These are phyloP conservation scores for Komagataella kurtzmanii DNA, from an alignment of 805 yeast species.

Conservation along the genomic window DNA sequence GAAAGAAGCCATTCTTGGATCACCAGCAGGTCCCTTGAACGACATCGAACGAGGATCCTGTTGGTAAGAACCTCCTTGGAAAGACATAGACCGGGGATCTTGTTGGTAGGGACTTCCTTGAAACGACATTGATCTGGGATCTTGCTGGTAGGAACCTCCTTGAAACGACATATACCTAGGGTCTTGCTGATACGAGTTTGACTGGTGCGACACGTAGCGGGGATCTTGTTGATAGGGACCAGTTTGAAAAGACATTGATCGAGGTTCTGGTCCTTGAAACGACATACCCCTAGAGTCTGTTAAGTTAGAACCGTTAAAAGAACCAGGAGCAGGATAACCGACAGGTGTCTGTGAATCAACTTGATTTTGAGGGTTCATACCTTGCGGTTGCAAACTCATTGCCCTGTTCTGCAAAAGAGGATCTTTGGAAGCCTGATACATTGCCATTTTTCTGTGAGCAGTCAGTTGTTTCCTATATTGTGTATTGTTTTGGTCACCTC, in stretches of 20 bases:
- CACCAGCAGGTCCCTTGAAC: background rate
- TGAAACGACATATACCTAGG: background rate
- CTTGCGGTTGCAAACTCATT: constrained; percentile 16
- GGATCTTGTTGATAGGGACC: background rate
- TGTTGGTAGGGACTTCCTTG: background rate
- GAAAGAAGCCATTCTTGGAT: background rate
- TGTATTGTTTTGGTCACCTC: constrained; percentile 28
- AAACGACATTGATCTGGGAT: background rate
- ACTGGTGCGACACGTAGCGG: background rate
- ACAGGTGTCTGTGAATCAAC: background rate
- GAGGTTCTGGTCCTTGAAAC: background rate
- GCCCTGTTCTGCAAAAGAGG: constrained; percentile 11
- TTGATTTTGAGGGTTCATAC: background rate
- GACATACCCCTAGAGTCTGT: constrained; percentile 1
- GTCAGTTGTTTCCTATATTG: constrained; percentile 63
- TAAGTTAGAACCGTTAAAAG: constrained; percentile 14
- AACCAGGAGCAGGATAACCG: constrained; percentile 20
- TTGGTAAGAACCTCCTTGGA: background rate
- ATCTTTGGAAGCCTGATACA: background rate
- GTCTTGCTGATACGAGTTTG: background rate
- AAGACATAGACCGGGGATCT: background rate
- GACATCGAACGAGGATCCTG: background rate
- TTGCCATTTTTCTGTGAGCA: constrained; percentile 17
- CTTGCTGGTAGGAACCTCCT: background rate
- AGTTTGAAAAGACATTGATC: background rate